Percentiles rank a stretch among this genome's conserved stretches.
These are phyloP conservation scores for Astrocystis sublimbata DNA, from an alignment of 495 filamentous ascomycete species.

Conservation along the genomic window DNA sequence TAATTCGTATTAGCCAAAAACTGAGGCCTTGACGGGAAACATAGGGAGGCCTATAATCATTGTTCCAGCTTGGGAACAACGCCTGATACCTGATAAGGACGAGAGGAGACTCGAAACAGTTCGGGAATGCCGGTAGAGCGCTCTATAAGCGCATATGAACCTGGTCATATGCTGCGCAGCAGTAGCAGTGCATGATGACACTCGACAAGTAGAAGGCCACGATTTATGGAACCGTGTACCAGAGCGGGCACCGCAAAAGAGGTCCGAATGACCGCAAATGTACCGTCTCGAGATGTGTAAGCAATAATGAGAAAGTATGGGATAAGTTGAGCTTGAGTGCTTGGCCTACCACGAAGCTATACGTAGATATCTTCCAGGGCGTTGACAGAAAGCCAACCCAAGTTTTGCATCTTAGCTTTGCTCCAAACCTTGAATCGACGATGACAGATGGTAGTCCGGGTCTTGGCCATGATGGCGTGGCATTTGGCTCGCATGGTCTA, in stretches of 20 bases:
- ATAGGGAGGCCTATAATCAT: neutral
- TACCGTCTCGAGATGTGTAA: neutral
- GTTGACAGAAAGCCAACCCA: constrained; percentile 1
- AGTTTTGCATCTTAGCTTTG: constrained; percentile 10
- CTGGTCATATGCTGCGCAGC: constrained; percentile 10
- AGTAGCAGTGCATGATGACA: neutral
- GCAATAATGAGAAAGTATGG: neutral
- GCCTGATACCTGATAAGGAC: neutral
- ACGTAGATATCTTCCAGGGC: neutral
- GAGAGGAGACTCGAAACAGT: neutral
- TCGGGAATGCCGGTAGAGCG: neutral
- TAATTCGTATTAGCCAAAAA: too few species aligned
- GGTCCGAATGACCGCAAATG: neutral
- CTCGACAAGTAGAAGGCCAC: neutral
- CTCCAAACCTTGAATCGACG: neutral
- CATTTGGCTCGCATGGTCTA: neutral
- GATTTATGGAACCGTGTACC: neutral
- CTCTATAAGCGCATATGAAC: neutral
- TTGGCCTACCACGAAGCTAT: neutral
- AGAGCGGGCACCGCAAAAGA: neutral
- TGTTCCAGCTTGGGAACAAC: neutral
- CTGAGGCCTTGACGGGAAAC: neutral
- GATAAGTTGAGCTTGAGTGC: neutral
- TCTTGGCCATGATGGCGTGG: constrained; percentile 9
- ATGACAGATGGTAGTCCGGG: neutral